Percentiles rank a stretch among this genome's conserved stretches.
Evolutionary conservation across 1,139 yeast genomes (phyloP).

Genomic region (Yamadazyma diddensiae): DNA sequence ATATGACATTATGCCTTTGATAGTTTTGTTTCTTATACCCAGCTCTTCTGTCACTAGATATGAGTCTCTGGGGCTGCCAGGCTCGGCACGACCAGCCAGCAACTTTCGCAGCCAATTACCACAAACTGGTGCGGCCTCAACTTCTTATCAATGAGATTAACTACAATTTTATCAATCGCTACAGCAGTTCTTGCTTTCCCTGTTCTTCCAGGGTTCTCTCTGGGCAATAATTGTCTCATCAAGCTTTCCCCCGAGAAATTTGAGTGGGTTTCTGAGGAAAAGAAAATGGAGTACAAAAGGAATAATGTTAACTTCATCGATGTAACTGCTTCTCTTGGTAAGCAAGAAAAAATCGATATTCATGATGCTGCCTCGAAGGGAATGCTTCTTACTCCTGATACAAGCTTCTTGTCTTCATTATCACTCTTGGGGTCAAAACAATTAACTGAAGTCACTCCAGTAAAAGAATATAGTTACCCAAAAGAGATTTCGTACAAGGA

Average conservation of each 20-base stretch:
- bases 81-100: too few species aligned
- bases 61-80: too few species aligned
- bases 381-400: constrained; percentile 19
- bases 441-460: constrained; percentile 17
- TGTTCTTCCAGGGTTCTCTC: constrained; percentile 5
- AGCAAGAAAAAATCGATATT: constrained; percentile 24
- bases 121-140: too few species aligned
- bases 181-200: constrained; percentile 1
- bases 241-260: constrained; percentile 39
- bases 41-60: too few species aligned
- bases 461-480: constrained; percentile 54
- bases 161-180: background rate
- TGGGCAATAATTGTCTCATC: constrained; percentile 24
- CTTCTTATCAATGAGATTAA: constrained; percentile 1
- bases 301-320: constrained; percentile 65
- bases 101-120: too few species aligned
- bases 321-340: constrained; percentile 40
- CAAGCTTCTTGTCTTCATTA: constrained; percentile 14
- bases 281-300: constrained; percentile 53
- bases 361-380: constrained; percentile 32
- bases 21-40: too few species aligned
- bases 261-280: constrained; percentile 50
- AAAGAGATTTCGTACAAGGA: constrained; percentile 31
- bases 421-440: constrained; percentile 31
- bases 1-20: too few species aligned